Percentiles rank a stretch among this genome's conserved stretches.
These are phyloP conservation scores for Fusarium brevicatenulatum DNA, from an alignment of 2,329 filamentous ascomycete species.

Conservation along the genomic window DNA sequence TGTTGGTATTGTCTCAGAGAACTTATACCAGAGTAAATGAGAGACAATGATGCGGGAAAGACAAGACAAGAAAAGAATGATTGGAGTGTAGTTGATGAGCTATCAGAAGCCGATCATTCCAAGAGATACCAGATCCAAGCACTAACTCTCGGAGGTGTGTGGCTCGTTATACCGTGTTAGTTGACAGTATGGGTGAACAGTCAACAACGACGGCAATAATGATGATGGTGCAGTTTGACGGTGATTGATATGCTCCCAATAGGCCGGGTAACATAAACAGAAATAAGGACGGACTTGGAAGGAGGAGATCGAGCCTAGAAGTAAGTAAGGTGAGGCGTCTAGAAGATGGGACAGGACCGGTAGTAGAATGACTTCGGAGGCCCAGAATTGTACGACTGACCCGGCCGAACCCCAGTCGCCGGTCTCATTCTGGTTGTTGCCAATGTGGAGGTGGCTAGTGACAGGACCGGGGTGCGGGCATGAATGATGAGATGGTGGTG, in stretches of 20 bases:
- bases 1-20: neutral
- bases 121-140: constrained; percentile 14
- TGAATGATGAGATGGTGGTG: constrained; percentile 46
- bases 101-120: constrained; percentile 17
- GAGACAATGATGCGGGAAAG: neutral
- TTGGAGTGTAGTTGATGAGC: neutral
- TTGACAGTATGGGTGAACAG: constrained; percentile 6
- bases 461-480: constrained; percentile 43
- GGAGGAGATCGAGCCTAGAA: constrained; percentile 42
- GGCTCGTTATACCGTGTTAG: constrained; percentile 10
- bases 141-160: constrained; percentile 12
- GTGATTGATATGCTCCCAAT: constrained; percentile 24
- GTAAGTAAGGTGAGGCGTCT: constrained; percentile 42
- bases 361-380: constrained; percentile 39
- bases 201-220: constrained; percentile 23
- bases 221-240: constrained; percentile 13
- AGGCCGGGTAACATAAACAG: constrained; percentile 28
- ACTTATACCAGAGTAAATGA: neutral
- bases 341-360: constrained; percentile 38
- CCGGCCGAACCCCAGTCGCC: constrained; percentile 43
- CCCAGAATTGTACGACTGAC: constrained; percentile 46
- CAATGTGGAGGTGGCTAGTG: constrained; percentile 48
- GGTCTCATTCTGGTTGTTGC: constrained; percentile 45
- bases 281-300: constrained; percentile 34
- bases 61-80: neutral